These are phyloP conservation scores for Corylus avellana DNA, from an alignment of 306 rosid species.

Conservation along the genomic window DNA sequence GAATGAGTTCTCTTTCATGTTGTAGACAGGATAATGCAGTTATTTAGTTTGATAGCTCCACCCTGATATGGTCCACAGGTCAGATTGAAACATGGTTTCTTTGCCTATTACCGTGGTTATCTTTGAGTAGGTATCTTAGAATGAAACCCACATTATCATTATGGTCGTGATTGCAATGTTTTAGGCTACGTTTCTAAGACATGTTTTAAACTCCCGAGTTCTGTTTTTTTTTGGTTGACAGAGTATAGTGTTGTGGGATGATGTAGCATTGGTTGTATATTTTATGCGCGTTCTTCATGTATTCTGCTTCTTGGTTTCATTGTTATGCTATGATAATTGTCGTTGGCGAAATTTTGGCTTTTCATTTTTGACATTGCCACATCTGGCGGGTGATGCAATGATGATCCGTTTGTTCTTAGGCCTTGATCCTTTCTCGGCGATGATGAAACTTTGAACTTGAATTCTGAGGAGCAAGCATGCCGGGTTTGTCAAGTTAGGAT, in stretches of 20 bases:
- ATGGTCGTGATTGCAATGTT: constrained; percentile 9
- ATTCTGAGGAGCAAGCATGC: constrained; percentile 22
- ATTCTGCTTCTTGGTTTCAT: constrained; percentile 17
- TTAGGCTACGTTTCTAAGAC: constrained; percentile 17
- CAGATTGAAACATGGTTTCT: constrained; percentile 28
- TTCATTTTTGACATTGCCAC: constrained; percentile 16
- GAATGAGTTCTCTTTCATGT: constrained; percentile 29
- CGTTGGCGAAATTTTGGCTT: constrained; percentile 11
- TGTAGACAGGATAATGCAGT: constrained; percentile 17
- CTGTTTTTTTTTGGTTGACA: constrained; percentile 49
- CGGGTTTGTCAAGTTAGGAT: constrained; percentile 22
- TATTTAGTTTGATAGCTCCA: constrained; percentile 17
- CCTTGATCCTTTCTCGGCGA: constrained; percentile 10
- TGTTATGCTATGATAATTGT: constrained; percentile 1
- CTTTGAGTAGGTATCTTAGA: constrained; percentile 8
- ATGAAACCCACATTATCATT: constrained; percentile 28
- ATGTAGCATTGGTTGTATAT: constrained; percentile 21
- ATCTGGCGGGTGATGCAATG: constrained; percentile 5
- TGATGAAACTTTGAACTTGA: constrained; percentile 26
- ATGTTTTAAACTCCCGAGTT: constrained; percentile 22
- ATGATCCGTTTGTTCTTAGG: constrained; percentile 21
- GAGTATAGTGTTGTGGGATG: constrained; percentile 39
- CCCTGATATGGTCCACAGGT: constrained; percentile 27
- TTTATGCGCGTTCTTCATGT: constrained; percentile 5
- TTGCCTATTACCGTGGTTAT: constrained; percentile 16